Base-by-base conservation (phyloP, 225 moss, liverwort and hornwort genomes). In the Thuidium tamariscinum region DNA sequence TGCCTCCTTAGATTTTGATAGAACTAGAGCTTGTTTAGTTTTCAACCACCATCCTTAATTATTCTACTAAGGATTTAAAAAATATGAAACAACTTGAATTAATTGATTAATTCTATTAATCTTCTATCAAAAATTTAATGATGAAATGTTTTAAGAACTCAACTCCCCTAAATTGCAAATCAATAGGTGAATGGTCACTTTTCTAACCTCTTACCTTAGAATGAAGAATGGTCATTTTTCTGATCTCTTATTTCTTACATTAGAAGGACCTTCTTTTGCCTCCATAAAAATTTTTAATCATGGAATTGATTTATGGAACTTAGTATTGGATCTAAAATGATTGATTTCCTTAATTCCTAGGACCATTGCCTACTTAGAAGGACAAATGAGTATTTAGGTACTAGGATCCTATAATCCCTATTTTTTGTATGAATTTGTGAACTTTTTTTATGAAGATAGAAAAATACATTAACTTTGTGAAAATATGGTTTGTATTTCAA, bases 21-120 rank as follows among this genome's bases (percentile, higher is more conserved):
- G 6, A 44, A 71, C 10, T 27, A 13, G 3, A 44, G 9, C 3
- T 9, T 1, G 0, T 16, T 27, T 44, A 2, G 3, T 70, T 70
- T 42, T 42, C 0, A 27, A 0, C 26, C 2, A 42, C n/a, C n/a
- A n/a, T 0, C 1, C 1, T 26, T 2, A 0, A 41, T 29, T 9
- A 44, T 70, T 70, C 16, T 0, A 10, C 1, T 10, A 16, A 70
- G 2, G 70, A n/a, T 42, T 9, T 27, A 9, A 42, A 7, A 15
- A 16, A 42, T 16, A 42, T 42, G 9, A 27, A 27, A 27, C 1
- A 0, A 70, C 5, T 70, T 42, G 16, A 8, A 27, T 70, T 9
- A 70, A 5, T 44, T 42, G 4, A 46, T 41, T 7, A 69, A 14
- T 21, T 69, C 23, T 7, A 68, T 39, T 68, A 23, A 23, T 39